Evolutionary conservation across 768 basidiomycete genomes (phyloP), one percentile per base, ranked within the genome.

Genomic region (Kwoniella dendrophila): DNA sequence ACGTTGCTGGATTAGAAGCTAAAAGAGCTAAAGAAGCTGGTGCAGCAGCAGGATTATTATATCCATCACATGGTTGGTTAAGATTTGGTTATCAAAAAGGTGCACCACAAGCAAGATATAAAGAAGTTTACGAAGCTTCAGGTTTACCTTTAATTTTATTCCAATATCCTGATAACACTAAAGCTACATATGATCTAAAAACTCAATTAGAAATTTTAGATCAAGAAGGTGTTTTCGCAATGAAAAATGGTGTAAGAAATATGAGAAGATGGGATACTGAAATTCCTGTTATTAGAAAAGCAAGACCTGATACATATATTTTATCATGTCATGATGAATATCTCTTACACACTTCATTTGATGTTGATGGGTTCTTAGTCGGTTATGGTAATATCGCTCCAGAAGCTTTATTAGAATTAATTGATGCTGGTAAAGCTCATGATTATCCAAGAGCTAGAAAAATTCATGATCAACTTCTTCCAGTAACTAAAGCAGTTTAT

Each of bases 1-100:
- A 56, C 4, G 59, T 62, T 29, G 64, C 64, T 27, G 60, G 47
- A 32, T 45, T 66, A 40, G 64, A 66, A 29, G 64, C 64, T 18
- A 66, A 66, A 50, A 1, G 43, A 36, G 64, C 64, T 33, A 62
- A 53, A 27, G 64, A 51, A n/a, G 64, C 64, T 14, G 64, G 64
- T 4, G 64, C 64, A 26, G 48, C 59, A 18, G 64, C 60, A 0
- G 59, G 64, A 44, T 60, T 66, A 16, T 29, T 57, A 16, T 66
- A 66, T 32, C 64, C 64, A 2, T 66, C 60, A 8, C 64, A 66
- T 49, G 64, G 64, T 10, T 66, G 64, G 59, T 34, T 62, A 4
- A 38, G 64, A 41, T 66, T 62, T 43, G 64, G 64, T 29, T 66
- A 66, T 40, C 64, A 66, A 20, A 48, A 60, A 29, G 64, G 64